These are phyloP conservation scores for Podospora didyma DNA, from an alignment of 495 filamentous ascomycete genomes.

Conservation along the genomic window DNA sequence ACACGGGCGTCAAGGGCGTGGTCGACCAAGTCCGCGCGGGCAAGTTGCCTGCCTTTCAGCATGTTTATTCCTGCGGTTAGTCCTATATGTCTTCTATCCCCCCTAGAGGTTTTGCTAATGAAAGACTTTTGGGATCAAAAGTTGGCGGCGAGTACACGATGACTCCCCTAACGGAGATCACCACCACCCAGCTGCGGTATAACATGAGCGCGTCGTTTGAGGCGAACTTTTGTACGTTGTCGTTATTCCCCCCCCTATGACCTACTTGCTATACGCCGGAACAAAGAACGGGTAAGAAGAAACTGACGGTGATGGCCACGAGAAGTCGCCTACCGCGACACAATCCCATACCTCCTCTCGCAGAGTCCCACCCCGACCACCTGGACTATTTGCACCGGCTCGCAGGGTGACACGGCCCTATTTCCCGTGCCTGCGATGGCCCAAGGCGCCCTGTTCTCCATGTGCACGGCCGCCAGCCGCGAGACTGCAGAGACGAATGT, in stretches of 20 bases:
- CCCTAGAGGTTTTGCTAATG: too few relatives aligned
- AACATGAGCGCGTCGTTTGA: constrained; percentile 18
- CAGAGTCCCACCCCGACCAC: constrained; percentile 29
- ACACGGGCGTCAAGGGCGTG: constrained; percentile 31
- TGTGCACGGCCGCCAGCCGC: constrained; percentile 29
- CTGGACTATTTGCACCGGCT: constrained; percentile 38
- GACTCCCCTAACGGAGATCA: constrained; percentile 27
- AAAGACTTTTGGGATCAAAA: background rate
- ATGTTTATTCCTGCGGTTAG: constrained; percentile 35
- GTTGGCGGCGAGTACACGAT: constrained; percentile 29
- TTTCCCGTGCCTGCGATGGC: constrained; percentile 28
- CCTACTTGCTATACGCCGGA: too few relatives aligned
- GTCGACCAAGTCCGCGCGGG: constrained; percentile 34
- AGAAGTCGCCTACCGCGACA: constrained; percentile 38
- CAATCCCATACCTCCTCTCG: constrained; percentile 34
- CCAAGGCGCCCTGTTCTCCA: constrained; percentile 36
- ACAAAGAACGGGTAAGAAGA: too few relatives aligned
- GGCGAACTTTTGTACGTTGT: constrained; percentile 27
- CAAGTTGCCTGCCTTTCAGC: constrained; percentile 37
- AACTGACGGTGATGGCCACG: background rate
- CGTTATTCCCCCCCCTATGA: background rate
- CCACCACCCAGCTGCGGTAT: constrained; percentile 20
- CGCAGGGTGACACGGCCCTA: constrained; percentile 28
- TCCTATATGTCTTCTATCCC: background rate
- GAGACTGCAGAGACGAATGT: constrained; percentile 35